Conservation (phyloP, 495 filamentous ascomycete species). For the Tirmania nivea region DNA sequence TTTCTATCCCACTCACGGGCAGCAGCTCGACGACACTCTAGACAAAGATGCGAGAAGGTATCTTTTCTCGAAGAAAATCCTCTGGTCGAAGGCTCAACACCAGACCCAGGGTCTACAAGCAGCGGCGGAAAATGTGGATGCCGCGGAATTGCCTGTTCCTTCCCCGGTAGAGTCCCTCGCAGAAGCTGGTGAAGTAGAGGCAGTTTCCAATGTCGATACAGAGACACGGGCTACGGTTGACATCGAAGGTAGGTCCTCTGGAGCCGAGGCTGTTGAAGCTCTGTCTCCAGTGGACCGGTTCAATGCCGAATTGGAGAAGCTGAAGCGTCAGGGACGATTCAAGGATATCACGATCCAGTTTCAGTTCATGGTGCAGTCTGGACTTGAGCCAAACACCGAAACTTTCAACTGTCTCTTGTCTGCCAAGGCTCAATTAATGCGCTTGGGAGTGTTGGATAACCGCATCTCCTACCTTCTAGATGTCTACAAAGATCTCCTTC, state of each 20-base stretch:
- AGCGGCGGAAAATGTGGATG: not conserved
- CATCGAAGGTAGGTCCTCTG: conserved; percentile 14
- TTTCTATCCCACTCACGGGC: conserved; percentile 17
- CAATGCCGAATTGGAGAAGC: conserved; percentile 35
- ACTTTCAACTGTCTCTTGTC: conserved; percentile 79
- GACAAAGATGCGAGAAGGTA: conserved; percentile 18
- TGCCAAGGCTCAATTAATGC: conserved; percentile 32
- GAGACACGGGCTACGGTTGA: conserved; percentile 26
- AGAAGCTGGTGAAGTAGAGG: conserved; percentile 1
- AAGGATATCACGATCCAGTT: conserved; percentile 77
- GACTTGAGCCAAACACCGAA: conserved; percentile 52
- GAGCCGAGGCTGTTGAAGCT: conserved; percentile 7
- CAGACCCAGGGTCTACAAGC: conserved; percentile 14
- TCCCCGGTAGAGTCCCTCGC: conserved; percentile 3
- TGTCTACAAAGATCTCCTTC: conserved; percentile 90
- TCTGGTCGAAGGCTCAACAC: conserved; percentile 20
- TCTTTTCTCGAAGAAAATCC: conserved; percentile 18
- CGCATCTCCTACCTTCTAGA: conserved; percentile 36
- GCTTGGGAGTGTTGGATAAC: not conserved
- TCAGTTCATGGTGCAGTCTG: conserved; percentile 57
- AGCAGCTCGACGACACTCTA: conserved; percentile 14
- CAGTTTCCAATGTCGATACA: conserved; percentile 11
- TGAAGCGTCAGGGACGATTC: conserved; percentile 45
- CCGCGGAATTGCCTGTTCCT: conserved; percentile 5
- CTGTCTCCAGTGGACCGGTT: conserved; percentile 7